phyloP scores from a whole-genome alignment of 2,329 filamentous ascomycete genomes.

The Sporothrix phasma region DNA sequence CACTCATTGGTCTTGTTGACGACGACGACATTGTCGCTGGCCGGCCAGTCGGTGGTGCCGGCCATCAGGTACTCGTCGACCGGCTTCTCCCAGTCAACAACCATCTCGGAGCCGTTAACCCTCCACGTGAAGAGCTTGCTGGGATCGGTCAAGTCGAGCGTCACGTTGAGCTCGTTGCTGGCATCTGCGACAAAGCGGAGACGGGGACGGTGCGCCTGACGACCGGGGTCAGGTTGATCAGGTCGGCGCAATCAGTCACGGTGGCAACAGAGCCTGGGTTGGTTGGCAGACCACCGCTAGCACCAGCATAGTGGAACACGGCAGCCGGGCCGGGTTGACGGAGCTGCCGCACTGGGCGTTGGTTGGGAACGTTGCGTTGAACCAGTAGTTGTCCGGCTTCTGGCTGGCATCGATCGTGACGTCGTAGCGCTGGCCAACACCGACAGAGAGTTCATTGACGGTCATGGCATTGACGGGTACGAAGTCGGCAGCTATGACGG shows the following conservation, averaged over 20 bases:
- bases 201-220: slow-evolving; percentile 16
- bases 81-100: slow-evolving; percentile 30
- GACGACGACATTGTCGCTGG: slow-evolving; percentile 12
- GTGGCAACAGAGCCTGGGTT: slow-evolving; percentile 23
- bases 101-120: slow-evolving; percentile 24
- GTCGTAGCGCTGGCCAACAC: slow-evolving; percentile 36
- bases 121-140: slow-evolving; percentile 27
- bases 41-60: slow-evolving; percentile 17
- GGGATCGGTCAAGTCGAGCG: slow-evolving; percentile 23
- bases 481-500: slow-evolving; percentile 42
- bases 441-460: slow-evolving; percentile 40
- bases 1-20: slow-evolving; percentile 18
- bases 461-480: slow-evolving; percentile 41
- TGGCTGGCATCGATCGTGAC: slow-evolving; percentile 35
- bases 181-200: slow-evolving; percentile 13
- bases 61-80: slow-evolving; percentile 26
- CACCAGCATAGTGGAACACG: slow-evolving; percentile 31
- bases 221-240: slow-evolving; percentile 17
- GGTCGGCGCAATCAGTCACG: slow-evolving; percentile 18
- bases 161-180: slow-evolving; percentile 16
- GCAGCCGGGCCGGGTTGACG: slow-evolving; percentile 25
- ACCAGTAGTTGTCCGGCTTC: slow-evolving; percentile 24
- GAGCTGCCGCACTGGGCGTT: slow-evolving; percentile 20
- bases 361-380: slow-evolving; percentile 22
- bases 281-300: slow-evolving; percentile 24